Evolutionary conservation across 1,284 basidiomycete species (phyloP).

Genomic region (Austroboletus novae-zelandiae): DNA sequence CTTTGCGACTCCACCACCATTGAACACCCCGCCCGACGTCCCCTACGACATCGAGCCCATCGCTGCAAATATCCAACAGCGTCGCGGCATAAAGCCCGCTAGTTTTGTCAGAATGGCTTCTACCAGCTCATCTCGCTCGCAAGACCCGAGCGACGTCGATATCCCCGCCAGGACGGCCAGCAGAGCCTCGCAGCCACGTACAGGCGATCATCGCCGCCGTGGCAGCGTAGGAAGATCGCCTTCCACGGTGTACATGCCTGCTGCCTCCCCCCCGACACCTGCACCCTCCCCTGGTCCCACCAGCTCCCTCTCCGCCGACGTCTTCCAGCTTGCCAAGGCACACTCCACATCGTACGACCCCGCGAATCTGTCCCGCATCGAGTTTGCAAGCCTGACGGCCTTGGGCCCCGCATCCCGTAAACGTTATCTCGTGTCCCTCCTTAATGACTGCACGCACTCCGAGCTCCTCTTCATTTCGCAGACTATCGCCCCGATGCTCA

Average conservation of each 20-base stretch:
- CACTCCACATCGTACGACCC: conserved; percentile 24
- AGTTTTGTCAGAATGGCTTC: conserved; percentile 11
- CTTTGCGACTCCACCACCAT: conserved; percentile 1
- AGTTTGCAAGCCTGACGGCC: conserved; percentile 37
- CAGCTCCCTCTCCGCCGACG: conserved; percentile 19
- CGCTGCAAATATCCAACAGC: background rate
- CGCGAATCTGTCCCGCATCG: conserved; percentile 32
- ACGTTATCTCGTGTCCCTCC: conserved; percentile 60
- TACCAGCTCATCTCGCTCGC: conserved; percentile 1
- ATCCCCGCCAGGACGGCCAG: conserved; percentile 1
- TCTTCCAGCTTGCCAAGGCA: conserved; percentile 14
- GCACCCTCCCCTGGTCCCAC: conserved; percentile 58
- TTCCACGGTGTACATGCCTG: conserved; percentile 51
- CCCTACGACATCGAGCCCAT: conserved; percentile 1
- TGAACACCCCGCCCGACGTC: conserved; percentile 8
- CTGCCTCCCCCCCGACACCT: conserved; percentile 65
- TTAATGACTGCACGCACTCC: conserved; percentile 64
- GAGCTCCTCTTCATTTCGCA: conserved; percentile 82
- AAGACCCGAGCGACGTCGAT: conserved; percentile 12
- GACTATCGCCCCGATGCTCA: conserved; percentile 76
- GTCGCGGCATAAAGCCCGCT: background rate
- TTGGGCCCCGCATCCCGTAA: conserved; percentile 47
- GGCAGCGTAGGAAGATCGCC: conserved; percentile 15
- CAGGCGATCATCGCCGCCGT: conserved; percentile 18
- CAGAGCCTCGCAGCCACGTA: conserved; percentile 12